phyloP scores from a whole-genome alignment of 371 early-diverging fungal species.

The Globomyces sp. region DNA sequence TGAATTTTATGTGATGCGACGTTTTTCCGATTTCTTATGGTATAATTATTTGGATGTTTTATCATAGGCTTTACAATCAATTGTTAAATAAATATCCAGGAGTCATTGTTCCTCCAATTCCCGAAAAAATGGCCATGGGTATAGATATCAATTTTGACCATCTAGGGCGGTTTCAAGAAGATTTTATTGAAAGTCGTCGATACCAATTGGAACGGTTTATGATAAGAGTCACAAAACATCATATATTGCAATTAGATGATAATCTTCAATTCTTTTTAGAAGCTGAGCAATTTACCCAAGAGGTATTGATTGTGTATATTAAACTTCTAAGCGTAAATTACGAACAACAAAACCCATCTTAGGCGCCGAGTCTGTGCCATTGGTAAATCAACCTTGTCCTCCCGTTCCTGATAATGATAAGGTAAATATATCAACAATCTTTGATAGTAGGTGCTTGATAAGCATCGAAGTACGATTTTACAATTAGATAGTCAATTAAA shows the following conservation, averaged over 20 bases:
- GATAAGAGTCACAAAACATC: conserved; percentile 77
- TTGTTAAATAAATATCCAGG: conserved; percentile 80
- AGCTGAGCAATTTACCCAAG: conserved; percentile 74
- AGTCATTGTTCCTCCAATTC: conserved; percentile 89
- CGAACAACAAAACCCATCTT: conserved; percentile 12
- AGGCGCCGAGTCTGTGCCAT: background rate
- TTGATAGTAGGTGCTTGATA: conserved; percentile 17
- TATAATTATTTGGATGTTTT: too few relatives aligned
- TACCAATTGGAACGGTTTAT: conserved; percentile 80
- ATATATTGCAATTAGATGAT: conserved; percentile 77
- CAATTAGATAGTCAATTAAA: conserved; percentile 82
- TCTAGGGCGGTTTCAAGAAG: conserved; percentile 88
- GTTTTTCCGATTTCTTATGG: conserved; percentile 93
- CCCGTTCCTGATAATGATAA: background rate
- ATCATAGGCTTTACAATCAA: conserved; percentile 71
- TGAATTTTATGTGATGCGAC: conserved; percentile 77
- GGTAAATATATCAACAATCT: conserved; percentile 22
- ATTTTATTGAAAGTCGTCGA: conserved; percentile 89
- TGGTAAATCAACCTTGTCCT: conserved; percentile 3
- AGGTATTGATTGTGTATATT: conserved; percentile 31
- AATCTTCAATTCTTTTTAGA: conserved; percentile 86
- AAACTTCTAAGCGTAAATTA: conserved; percentile 11
- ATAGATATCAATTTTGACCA: background rate
- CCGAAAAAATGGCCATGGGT: conserved; percentile 89
- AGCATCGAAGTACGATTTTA: conserved; percentile 77